phyloP scores from a whole-genome alignment of 495 filamentous ascomycete species.

The Acidomyces sp. region DNA sequence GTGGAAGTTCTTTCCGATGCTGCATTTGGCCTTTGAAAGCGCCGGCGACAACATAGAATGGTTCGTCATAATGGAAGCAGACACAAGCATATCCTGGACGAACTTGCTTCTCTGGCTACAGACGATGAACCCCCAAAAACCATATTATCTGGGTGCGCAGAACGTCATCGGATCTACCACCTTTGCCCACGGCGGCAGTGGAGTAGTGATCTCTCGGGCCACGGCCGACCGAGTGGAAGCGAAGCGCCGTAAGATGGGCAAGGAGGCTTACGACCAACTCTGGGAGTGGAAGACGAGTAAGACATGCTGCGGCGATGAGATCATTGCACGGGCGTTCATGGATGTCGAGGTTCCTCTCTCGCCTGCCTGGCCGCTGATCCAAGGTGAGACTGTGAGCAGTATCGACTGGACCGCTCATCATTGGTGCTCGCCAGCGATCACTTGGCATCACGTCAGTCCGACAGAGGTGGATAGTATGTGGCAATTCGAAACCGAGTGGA shows the following conservation, averaged over 20 bases:
- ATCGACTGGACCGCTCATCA: not conserved
- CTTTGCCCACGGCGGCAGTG: constrained; percentile 22
- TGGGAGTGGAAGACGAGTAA: constrained; percentile 44
- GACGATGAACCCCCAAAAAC: constrained; percentile 13
- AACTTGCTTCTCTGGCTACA: constrained; percentile 19
- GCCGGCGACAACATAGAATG: constrained; percentile 19
- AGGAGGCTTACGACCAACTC: constrained; percentile 32
- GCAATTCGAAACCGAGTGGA: constrained; percentile 32
- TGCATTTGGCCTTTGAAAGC: constrained; percentile 33
- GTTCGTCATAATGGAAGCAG: constrained; percentile 22
- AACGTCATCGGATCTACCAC: constrained; percentile 15
- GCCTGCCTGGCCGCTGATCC: not conserved
- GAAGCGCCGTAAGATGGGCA: constrained; percentile 2
- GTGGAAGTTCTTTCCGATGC: constrained; percentile 48
- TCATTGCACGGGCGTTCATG: not conserved
- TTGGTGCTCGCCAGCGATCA: not conserved
- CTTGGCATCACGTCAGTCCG: constrained; percentile 22
- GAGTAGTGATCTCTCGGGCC: constrained; percentile 14
- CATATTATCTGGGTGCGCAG: constrained; percentile 19
- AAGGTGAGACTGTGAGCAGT: not conserved
- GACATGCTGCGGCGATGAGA: constrained; percentile 1
- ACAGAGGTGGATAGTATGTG: constrained; percentile 40
- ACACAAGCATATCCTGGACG: constrained; percentile 19
- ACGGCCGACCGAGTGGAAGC: constrained; percentile 9
- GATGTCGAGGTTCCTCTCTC: not conserved